Conservation (phyloP, 495 filamentous ascomycete species). For the Aspergillus haitiensis region DNA sequence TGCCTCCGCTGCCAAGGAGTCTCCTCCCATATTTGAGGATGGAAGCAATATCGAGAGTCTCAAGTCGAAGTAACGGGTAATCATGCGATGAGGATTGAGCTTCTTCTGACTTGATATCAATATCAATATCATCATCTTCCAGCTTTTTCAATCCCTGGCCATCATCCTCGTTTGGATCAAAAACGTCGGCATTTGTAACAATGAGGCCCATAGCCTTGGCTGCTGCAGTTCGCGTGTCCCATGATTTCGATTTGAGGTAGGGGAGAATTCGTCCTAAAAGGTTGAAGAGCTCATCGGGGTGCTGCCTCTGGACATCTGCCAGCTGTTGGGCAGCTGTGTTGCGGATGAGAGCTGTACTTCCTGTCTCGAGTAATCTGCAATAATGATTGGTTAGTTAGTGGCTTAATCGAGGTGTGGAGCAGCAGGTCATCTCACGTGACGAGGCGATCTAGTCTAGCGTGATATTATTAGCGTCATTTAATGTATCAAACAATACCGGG, state of each 20-base stretch:
- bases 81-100: constrained; percentile 20
- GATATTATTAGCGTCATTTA: constrained; percentile 37
- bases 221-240: constrained; percentile 90
- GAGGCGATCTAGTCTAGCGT: constrained; percentile 77
- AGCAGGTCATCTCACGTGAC: constrained; percentile 73
- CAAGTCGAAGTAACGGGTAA: constrained; percentile 67
- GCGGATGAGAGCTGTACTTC: constrained; percentile 89
- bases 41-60: constrained; percentile 71
- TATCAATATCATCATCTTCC: constrained; percentile 50
- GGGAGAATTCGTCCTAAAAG: constrained; percentile 93
- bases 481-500: constrained; percentile 28
- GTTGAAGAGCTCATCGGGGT: constrained; percentile 96
- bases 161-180: constrained; percentile 80
- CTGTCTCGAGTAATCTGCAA: constrained; percentile 85
- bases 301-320: constrained; percentile 94
- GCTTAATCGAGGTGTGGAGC: constrained; percentile 9
- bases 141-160: constrained; percentile 51
- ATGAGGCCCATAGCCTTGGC: constrained; percentile 93
- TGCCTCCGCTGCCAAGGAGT: constrained; percentile 76
- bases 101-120: constrained; percentile 51
- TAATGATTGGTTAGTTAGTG: constrained; percentile 32
- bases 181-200: constrained; percentile 80
- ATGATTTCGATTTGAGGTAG: constrained; percentile 86
- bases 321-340: constrained; percentile 96
- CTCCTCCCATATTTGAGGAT: constrained; percentile 80